These are phyloP conservation scores for Russula dissimulans DNA, from an alignment of 768 basidiomycete genomes.

Conservation along the genomic window DNA sequence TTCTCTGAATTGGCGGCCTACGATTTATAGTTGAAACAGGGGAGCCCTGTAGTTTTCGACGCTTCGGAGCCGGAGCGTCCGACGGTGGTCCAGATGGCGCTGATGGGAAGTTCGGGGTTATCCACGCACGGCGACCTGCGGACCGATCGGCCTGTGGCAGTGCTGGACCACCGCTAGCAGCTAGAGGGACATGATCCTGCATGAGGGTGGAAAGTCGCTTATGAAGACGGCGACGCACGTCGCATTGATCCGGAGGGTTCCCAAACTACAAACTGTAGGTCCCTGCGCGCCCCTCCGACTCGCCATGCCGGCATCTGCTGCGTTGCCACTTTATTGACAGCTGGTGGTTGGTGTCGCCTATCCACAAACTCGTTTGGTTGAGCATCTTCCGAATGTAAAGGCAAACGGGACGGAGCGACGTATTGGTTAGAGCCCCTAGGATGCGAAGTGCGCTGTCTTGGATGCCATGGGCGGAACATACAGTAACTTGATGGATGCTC, in stretches of 20 bases:
- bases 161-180: not conserved
- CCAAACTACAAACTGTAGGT: not conserved
- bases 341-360: slow-evolving; percentile 6
- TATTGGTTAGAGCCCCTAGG: not conserved
- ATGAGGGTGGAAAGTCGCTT: not conserved
- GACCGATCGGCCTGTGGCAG: not conserved
- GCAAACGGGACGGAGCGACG: not conserved
- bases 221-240: not conserved
- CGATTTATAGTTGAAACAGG: not conserved
- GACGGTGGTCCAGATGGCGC: not conserved
- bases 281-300: not conserved
- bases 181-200: not conserved
- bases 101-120: not conserved
- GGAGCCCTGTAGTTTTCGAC: not conserved
- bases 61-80: not conserved
- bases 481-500: not conserved
- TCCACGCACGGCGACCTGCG: not conserved
- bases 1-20: not conserved
- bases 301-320: not conserved
- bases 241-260: not conserved
- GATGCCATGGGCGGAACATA: slow-evolving; percentile 11
- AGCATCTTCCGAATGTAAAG: slow-evolving; percentile 12
- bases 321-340: not conserved
- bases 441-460: not conserved
- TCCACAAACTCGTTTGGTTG: slow-evolving; percentile 17